These are phyloP conservation scores for Lipomyces japonicus DNA, from an alignment of 805 yeast species.

Conservation along the genomic window DNA sequence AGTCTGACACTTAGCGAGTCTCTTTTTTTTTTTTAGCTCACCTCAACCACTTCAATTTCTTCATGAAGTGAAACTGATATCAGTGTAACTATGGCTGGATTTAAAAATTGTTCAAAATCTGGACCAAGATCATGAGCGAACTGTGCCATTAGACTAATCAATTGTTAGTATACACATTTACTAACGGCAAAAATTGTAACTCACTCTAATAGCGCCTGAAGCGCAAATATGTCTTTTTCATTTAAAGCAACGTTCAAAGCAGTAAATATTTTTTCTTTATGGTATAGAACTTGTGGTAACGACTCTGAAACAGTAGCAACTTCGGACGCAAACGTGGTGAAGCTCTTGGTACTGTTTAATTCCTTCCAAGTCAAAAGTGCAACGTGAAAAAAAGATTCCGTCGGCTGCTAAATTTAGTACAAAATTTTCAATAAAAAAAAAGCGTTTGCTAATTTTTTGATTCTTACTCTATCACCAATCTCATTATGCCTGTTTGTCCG, in stretches of 20 bases:
- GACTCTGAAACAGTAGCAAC: conserved; percentile 59
- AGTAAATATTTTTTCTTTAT: conserved; percentile 59
- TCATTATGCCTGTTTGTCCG: conserved; percentile 33
- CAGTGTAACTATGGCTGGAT: conserved; percentile 49
- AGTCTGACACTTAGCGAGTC: background rate
- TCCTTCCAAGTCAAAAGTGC: conserved; percentile 86
- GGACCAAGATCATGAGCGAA: conserved; percentile 90
- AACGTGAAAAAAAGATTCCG: conserved; percentile 65
- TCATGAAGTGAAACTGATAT: conserved; percentile 53
- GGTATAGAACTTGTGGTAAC: conserved; percentile 74
- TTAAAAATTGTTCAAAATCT: conserved; percentile 75
- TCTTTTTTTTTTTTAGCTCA: background rate
- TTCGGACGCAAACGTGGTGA: conserved; percentile 57
- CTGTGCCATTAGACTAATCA: conserved; percentile 57
- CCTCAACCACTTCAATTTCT: conserved; percentile 59
- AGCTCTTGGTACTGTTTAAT: conserved; percentile 69
- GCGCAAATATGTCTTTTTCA: conserved; percentile 61
- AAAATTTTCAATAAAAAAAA: background rate
- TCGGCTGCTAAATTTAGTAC: conserved; percentile 9
- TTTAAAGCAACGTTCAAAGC: conserved; percentile 47
- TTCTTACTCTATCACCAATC: conserved; percentile 19
- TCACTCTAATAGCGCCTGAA: conserved; percentile 74
- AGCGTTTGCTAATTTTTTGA: background rate
- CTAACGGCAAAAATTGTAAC: conserved; percentile 10
- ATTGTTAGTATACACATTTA: conserved; percentile 18